A percentile compares a stretch with the other conserved stretches of the same genome.
These are phyloP conservation scores for Heterobasidion irregulare DNA, from an alignment of 1,284 basidiomycete genomes.

Conservation along the genomic window DNA sequence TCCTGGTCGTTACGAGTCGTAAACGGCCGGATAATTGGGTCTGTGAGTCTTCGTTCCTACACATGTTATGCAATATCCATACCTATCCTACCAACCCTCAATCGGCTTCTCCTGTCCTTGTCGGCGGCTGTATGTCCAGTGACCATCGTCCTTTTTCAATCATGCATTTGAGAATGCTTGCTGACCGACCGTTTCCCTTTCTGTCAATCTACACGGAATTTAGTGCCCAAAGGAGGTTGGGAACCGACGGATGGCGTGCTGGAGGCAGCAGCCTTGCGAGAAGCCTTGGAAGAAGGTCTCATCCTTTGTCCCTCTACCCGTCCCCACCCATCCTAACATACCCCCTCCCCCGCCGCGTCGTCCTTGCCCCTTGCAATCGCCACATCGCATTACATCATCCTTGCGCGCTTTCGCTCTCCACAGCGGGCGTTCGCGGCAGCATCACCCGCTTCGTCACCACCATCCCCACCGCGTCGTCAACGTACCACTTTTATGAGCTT, in stretches of 20 bases:
- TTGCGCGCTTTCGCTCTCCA: slow-evolving; percentile 2
- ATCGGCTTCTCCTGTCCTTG: slow-evolving; percentile 1
- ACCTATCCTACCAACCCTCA: neutral
- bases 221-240: slow-evolving; percentile 84
- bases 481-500: slow-evolving; percentile 82
- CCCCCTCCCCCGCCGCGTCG: slow-evolving; percentile 14
- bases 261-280: slow-evolving; percentile 77
- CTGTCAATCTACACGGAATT: neutral
- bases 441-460: slow-evolving; percentile 73
- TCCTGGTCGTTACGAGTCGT: slow-evolving; percentile 74
- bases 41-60: slow-evolving; percentile 48
- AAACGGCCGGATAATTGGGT: slow-evolving; percentile 75
- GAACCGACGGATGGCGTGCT: slow-evolving; percentile 69
- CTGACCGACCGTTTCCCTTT: slow-evolving; percentile 5
- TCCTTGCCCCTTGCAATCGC: neutral
- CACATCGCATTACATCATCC: neutral
- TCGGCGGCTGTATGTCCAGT: neutral
- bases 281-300: slow-evolving; percentile 90
- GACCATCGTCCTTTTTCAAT: too few species aligned
- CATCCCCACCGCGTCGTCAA: slow-evolving; percentile 65
- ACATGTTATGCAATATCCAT: neutral
- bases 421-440: slow-evolving; percentile 75
- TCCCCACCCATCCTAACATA: slow-evolving; percentile 50
- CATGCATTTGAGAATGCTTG: neutral
- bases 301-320: slow-evolving; percentile 71